Evolutionary conservation across 2,329 filamentous ascomycete species (phyloP).

Genomic region (Lasiodiplodia citricola): DNA sequence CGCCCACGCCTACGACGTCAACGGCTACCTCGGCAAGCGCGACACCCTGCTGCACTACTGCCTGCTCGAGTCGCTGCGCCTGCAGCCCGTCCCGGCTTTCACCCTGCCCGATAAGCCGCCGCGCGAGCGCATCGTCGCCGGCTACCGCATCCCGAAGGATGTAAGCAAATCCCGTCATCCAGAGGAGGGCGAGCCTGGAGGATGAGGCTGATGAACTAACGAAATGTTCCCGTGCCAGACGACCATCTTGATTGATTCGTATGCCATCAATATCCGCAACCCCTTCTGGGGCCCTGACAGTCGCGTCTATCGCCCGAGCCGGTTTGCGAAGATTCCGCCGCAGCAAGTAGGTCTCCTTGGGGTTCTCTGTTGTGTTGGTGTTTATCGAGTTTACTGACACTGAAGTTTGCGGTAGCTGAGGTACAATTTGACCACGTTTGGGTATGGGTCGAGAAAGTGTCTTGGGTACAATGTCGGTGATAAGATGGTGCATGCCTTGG

Average conservation of each 20-base stretch:
- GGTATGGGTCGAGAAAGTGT: constrained; percentile 26
- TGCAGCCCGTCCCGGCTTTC: constrained; percentile 22
- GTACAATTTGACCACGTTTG: constrained; percentile 25
- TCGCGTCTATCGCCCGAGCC: constrained; percentile 14
- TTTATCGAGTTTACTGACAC: no score
- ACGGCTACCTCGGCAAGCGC: background rate
- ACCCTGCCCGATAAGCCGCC: constrained; percentile 23
- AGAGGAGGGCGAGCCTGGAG: background rate
- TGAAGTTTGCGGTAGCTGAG: background rate
- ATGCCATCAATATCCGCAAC: constrained; percentile 27
- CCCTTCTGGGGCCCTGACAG: constrained; percentile 26
- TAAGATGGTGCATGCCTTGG: constrained; percentile 19
- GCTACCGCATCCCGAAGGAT: constrained; percentile 15
- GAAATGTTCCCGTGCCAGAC: background rate
- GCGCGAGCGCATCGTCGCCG: constrained; percentile 13
- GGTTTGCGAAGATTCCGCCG: constrained; percentile 16
- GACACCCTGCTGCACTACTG: constrained; percentile 25
- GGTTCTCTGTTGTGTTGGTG: no score
- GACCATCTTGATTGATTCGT: constrained; percentile 23
- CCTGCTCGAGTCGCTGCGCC: constrained; percentile 26
- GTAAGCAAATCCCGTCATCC: background rate
- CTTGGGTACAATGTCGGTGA: constrained; percentile 24
- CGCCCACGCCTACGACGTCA: background rate
- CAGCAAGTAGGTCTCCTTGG: constrained; percentile 4
- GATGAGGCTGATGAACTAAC: background rate